Conservation (phyloP, 768 basidiomycete genomes). For the Dictyophora rubrovolvata region DNA sequence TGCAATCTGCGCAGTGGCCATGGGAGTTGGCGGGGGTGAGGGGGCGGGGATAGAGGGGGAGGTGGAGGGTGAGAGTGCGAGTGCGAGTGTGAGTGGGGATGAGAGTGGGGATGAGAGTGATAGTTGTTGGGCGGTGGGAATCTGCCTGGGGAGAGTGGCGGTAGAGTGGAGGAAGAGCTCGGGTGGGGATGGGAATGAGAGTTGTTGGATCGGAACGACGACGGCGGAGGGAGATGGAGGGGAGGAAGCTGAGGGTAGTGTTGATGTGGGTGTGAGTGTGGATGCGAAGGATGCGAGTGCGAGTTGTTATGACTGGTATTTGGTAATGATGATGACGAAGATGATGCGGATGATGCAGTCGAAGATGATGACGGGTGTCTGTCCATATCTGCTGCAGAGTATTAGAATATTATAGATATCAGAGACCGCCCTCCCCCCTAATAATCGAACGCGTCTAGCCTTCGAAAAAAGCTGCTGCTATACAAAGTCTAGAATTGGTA, state of each 20-base stretch:
- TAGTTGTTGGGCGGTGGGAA: conserved; percentile 3
- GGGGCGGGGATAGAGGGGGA: not conserved
- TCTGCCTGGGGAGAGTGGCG: conserved; percentile 12
- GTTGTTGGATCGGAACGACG: conserved; percentile 6
- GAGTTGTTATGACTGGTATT: too few species aligned
- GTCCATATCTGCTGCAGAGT: not conserved
- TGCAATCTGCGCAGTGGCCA: conserved; percentile 11
- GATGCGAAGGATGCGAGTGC: not conserved
- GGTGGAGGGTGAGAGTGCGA: conserved; percentile 14
- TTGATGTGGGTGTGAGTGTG: not conserved
- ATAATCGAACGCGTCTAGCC: not conserved
- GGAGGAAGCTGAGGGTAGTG: not conserved
- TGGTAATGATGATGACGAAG: not conserved
- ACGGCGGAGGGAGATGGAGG: not conserved
- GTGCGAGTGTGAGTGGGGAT: conserved; percentile 34
- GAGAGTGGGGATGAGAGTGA: conserved; percentile 20
- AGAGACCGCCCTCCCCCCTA: too few species aligned
- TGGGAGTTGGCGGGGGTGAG: not conserved
- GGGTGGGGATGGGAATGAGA: conserved; percentile 14
- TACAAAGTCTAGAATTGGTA: not conserved
- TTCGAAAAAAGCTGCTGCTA: too few species aligned
- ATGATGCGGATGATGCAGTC: not conserved
- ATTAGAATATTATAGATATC: too few species aligned
- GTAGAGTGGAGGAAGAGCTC: conserved; percentile 21
- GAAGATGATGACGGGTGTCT: not conserved